Percentiles rank a stretch among this genome's conserved stretches.
These are phyloP conservation scores for Lentinula sp. DNA, from an alignment of 768 basidiomycete species.

Conservation along the genomic window DNA sequence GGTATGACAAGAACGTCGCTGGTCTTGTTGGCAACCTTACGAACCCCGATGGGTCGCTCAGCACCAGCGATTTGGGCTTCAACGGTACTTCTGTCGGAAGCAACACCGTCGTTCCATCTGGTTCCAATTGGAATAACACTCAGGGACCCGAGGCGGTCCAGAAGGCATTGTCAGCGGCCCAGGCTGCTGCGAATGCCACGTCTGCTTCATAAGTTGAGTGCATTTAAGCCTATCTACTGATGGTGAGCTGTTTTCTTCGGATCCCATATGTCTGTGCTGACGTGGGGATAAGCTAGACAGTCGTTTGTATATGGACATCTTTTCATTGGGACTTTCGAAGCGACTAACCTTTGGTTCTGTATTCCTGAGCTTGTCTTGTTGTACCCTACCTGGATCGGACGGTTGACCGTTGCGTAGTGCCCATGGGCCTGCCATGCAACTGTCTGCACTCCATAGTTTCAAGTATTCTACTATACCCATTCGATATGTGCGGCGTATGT, in stretches of 20 bases:
- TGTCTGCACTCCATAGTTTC: too few species aligned
- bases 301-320: not conserved
- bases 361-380: not conserved
- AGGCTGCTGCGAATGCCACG: conserved; percentile 1
- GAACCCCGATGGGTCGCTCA: conserved; percentile 15
- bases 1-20: conserved; percentile 15
- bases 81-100: conserved; percentile 8
- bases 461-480: too few species aligned
- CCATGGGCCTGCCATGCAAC: too few species aligned
- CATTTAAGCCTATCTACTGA: not conserved
- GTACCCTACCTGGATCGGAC: not conserved
- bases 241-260: not conserved
- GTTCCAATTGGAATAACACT: conserved; percentile 10
- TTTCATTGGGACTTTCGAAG: not conserved
- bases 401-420: not conserved
- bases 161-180: conserved; percentile 7
- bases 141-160: conserved; percentile 6
- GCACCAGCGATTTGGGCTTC: conserved; percentile 8
- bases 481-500: too few species aligned
- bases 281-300: too few species aligned
- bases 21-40: conserved; percentile 11
- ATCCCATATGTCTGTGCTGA: too few species aligned
- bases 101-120: conserved; percentile 7
- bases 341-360: not conserved
- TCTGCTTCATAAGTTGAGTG: not conserved